A percentile compares a stretch with the other conserved stretches of the same genome.
These are phyloP conservation scores for Fusarium phyllophilum DNA, from an alignment of 2,329 filamentous ascomycete species.

Conservation along the genomic window DNA sequence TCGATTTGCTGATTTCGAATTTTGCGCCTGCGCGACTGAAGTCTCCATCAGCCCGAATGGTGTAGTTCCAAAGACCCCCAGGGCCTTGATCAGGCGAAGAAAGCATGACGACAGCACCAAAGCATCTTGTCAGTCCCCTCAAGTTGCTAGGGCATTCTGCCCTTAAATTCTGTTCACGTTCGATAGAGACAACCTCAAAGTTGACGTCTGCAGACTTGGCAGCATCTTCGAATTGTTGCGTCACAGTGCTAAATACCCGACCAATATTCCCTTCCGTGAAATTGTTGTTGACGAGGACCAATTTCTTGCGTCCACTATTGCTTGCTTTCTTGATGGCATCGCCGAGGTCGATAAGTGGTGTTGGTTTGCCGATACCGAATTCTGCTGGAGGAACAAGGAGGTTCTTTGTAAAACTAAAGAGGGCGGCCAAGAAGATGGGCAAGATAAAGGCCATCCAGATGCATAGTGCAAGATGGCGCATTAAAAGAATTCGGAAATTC, in stretches of 20 bases:
- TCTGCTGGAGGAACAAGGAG: slow-evolving; percentile 81
- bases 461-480: slow-evolving; percentile 64
- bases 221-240: slow-evolving; percentile 64
- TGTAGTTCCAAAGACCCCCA: slow-evolving; percentile 84
- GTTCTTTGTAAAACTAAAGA: slow-evolving; percentile 79
- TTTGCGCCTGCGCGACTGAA: slow-evolving; percentile 65
- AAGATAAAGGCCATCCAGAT: slow-evolving; percentile 67
- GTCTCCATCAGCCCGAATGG: slow-evolving; percentile 78
- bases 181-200: slow-evolving; percentile 64
- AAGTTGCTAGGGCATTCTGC: slow-evolving; percentile 71
- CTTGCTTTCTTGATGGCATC: slow-evolving; percentile 69
- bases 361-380: slow-evolving; percentile 75
- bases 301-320: slow-evolving; percentile 68
- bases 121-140: slow-evolving; percentile 76
- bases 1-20: slow-evolving; percentile 73
- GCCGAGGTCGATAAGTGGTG: slow-evolving; percentile 70
- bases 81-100: slow-evolving; percentile 78
- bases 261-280: slow-evolving; percentile 76
- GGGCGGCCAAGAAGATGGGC: slow-evolving; percentile 66
- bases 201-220: slow-evolving; percentile 65
- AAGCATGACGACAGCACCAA: slow-evolving; percentile 77
- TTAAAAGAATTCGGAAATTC: slow-evolving; percentile 68
- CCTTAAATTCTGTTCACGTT: slow-evolving; percentile 66
- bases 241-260: slow-evolving; percentile 72
- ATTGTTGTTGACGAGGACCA: slow-evolving; percentile 84